Percentiles rank a stretch among this genome's conserved stretches.
These are phyloP conservation scores for Umbilicus rupestris DNA, from an alignment of 164 flowering plant species.

Conservation along the genomic window DNA sequence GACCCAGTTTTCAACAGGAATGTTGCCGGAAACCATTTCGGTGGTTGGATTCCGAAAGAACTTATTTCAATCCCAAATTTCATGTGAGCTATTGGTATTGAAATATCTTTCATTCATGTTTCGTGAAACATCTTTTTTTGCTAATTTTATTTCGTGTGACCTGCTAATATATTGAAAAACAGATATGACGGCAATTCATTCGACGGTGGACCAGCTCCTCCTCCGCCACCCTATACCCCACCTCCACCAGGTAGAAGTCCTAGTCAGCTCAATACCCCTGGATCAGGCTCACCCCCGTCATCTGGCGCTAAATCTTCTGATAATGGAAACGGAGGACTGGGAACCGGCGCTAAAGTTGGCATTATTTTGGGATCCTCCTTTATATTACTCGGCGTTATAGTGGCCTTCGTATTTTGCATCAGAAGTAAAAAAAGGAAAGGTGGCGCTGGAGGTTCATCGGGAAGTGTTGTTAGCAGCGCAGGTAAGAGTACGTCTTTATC, in stretches of 20 bases:
- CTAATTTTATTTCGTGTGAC: constrained; percentile 10
- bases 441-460: constrained; percentile 31
- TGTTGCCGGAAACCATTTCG: constrained; percentile 72
- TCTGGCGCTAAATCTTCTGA: constrained; percentile 19
- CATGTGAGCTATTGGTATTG: constrained; percentile 38
- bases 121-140: constrained; percentile 3
- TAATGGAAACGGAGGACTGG: constrained; percentile 23
- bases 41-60: constrained; percentile 84
- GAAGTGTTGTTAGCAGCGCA: constrained; percentile 17
- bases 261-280: constrained; percentile 27
- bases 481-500: constrained; percentile 15
- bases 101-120: background rate
- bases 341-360: constrained; percentile 52
- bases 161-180: constrained; percentile 16
- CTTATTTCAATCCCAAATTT: constrained; percentile 56
- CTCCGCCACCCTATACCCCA: constrained; percentile 69
- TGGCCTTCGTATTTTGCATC: constrained; percentile 48
- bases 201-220: constrained; percentile 80
- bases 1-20: constrained; percentile 40
- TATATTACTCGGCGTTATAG: constrained; percentile 24
- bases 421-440: constrained; percentile 35
- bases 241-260: constrained; percentile 61
- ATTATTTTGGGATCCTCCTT: constrained; percentile 45
- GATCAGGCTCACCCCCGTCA: constrained; percentile 24
- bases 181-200: constrained; percentile 82